Conservation (phyloP, 169 alveolate genomes). For the Plasmodium inui region DNA sequence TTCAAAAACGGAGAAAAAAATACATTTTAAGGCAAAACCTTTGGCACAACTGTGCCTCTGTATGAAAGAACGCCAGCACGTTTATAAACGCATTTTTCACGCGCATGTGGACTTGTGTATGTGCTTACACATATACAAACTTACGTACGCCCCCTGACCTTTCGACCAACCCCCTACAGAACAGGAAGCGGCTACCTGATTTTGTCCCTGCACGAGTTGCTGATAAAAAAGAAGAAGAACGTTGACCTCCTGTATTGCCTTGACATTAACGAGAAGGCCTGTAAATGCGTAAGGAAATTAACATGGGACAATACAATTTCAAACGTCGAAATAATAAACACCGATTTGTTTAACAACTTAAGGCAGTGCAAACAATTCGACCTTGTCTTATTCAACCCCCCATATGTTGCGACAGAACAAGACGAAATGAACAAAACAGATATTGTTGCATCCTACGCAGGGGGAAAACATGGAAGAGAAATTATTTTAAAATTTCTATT, state of each 20-base stretch:
- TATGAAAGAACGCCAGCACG: not conserved
- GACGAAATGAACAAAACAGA: slow-evolving; percentile 66
- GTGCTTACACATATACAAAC: not conserved
- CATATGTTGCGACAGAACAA: slow-evolving; percentile 62
- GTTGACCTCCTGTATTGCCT: slow-evolving; percentile 40
- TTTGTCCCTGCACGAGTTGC: slow-evolving; percentile 29
- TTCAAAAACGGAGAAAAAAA: slow-evolving; percentile 1
- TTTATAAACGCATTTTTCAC: not conserved
- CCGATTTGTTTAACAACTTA: slow-evolving; percentile 36
- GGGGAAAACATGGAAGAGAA: slow-evolving; percentile 72
- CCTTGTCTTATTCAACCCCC: slow-evolving; percentile 60
- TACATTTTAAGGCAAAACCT: not conserved
- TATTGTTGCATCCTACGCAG: slow-evolving; percentile 68
- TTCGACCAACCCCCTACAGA: slow-evolving; percentile 6
- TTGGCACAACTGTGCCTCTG: not conserved
- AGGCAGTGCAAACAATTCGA: slow-evolving; percentile 48
- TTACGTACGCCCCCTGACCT: not conserved
- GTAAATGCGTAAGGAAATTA: slow-evolving; percentile 46
- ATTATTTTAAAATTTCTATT: slow-evolving; percentile 54
- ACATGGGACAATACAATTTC: slow-evolving; percentile 17
- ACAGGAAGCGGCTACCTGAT: slow-evolving; percentile 59
- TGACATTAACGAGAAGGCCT: slow-evolving; percentile 62
- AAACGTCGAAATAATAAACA: slow-evolving; percentile 51
- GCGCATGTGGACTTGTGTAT: not conserved
- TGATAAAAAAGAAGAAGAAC: slow-evolving; percentile 34